phyloP scores from a whole-genome alignment of 1,284 basidiomycete genomes.

The Marasmius sp. region DNA sequence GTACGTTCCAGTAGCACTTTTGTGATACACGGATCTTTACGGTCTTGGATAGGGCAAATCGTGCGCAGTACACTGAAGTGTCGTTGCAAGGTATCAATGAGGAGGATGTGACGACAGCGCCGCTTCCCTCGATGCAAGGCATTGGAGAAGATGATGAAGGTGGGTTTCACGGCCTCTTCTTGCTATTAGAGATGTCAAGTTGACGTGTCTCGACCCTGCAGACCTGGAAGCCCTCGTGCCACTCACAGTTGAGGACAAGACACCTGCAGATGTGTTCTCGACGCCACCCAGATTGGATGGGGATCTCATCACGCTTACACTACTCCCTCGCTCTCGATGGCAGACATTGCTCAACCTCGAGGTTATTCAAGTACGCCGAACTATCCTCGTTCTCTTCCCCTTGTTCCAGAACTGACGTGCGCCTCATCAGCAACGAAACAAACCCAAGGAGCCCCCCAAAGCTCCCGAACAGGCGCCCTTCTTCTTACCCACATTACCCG shows the following conservation, averaged over 20 bases:
- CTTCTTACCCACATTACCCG: conserved; percentile 90
- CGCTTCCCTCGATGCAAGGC: conserved; percentile 84
- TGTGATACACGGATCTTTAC: not conserved
- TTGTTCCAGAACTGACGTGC: conserved; percentile 7
- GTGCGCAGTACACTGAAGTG: conserved; percentile 89
- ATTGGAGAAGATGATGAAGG: conserved; percentile 67
- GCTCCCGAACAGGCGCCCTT: conserved; percentile 95
- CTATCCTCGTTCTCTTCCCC: not conserved
- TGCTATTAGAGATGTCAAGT: not conserved
- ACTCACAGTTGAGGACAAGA: conserved; percentile 53
- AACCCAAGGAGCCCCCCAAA: conserved; percentile 94
- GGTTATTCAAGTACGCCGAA: conserved; percentile 73
- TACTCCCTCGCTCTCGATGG: conserved; percentile 93
- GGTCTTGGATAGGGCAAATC: conserved; percentile 73
- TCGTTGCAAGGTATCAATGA: conserved; percentile 81
- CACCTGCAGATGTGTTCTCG: conserved; percentile 68
- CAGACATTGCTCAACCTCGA: conserved; percentile 96
- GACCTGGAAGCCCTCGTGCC: conserved; percentile 65
- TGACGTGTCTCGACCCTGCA: conserved; percentile 29
- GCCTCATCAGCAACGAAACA: conserved; percentile 82
- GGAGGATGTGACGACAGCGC: conserved; percentile 67
- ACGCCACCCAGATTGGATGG: conserved; percentile 86
- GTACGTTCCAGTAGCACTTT: conserved; percentile 37
- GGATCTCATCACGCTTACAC: conserved; percentile 87
- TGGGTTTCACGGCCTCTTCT: conserved; percentile 19